Evolutionary conservation across 495 filamentous ascomycete genomes (phyloP).

Genomic region (Xylaria bambusicola): DNA sequence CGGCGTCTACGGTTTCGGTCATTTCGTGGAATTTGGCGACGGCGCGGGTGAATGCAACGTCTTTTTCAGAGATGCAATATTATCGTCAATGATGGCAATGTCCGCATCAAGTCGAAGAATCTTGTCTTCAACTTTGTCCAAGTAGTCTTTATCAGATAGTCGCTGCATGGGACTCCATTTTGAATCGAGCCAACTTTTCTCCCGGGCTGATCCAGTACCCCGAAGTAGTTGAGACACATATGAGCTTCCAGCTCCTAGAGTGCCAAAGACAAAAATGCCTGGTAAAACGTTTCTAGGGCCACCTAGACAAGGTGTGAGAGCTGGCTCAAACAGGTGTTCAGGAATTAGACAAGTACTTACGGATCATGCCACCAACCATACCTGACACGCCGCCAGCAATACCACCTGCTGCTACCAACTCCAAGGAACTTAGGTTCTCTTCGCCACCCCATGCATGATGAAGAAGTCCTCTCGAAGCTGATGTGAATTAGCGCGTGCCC

Average conservation of each 20-base stretch:
- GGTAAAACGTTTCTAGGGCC: constrained; percentile 47
- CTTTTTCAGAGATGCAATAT: constrained; percentile 63
- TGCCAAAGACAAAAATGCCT: constrained; percentile 39
- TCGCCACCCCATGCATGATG: constrained; percentile 40
- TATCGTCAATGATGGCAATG: constrained; percentile 83
- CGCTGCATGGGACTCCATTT: constrained; percentile 81
- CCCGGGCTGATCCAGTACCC: constrained; percentile 17
- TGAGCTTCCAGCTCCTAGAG: constrained; percentile 18
- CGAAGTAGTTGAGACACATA: constrained; percentile 20
- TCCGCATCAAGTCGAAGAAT: constrained; percentile 78
- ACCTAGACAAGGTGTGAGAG: constrained; percentile 29
- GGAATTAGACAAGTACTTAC: constrained; percentile 47
- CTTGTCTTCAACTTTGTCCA: constrained; percentile 71
- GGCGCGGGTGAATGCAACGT: constrained; percentile 1
- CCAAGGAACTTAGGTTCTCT: constrained; percentile 51
- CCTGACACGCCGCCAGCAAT: constrained; percentile 71
- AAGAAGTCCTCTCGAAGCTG: constrained; percentile 41
- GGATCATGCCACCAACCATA: constrained; percentile 63
- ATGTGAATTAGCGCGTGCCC: constrained; percentile 19
- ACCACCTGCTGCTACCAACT: constrained; percentile 64
- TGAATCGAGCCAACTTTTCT: constrained; percentile 49
- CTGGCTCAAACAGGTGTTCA: constrained; percentile 19
- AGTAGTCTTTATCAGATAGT: constrained; percentile 79
- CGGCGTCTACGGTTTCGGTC: too few species aligned
- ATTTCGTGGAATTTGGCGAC: constrained; percentile 6